Conservation (phyloP, 441 rosid species). For the Euphorbia corollata region DNA sequence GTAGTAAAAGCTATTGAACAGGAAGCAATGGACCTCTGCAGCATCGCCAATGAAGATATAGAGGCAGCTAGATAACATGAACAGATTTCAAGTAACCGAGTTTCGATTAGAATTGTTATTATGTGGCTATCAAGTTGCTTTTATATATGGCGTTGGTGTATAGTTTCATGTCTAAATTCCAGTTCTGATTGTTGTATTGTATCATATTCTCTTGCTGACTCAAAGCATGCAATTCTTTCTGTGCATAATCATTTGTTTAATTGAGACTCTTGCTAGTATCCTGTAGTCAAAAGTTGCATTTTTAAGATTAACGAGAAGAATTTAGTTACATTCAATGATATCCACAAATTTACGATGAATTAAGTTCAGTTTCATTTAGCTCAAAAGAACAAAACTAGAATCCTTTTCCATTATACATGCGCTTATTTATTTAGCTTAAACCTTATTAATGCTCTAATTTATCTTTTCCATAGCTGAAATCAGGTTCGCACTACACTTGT, state of each 20-base stretch:
- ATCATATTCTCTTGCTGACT: too few species aligned
- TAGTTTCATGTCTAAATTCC: background rate
- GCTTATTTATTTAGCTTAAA: background rate
- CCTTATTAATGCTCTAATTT: background rate
- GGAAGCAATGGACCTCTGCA: constrained; percentile 1
- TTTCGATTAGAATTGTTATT: background rate
- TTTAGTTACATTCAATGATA: too few species aligned
- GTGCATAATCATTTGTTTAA: too few species aligned
- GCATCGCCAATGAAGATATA: constrained; percentile 1
- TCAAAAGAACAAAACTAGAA: too few species aligned
- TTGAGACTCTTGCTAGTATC: background rate
- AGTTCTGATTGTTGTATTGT: background rate
- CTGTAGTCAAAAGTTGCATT: too few species aligned
- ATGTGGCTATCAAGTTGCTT: too few species aligned
- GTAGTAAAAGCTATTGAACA: constrained; percentile 20
- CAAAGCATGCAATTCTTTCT: too few species aligned
- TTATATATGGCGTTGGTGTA: background rate
- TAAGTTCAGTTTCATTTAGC: too few species aligned
- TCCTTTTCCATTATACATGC: too few species aligned
- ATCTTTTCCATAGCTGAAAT: background rate
- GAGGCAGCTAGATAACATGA: constrained; percentile 17
- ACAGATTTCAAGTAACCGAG: background rate
- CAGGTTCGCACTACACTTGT: too few species aligned
- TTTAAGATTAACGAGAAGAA: too few species aligned
- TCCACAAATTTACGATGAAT: too few species aligned